Conservation (phyloP, 2,329 filamentous ascomycete species). For the Botrytis aclada region DNA sequence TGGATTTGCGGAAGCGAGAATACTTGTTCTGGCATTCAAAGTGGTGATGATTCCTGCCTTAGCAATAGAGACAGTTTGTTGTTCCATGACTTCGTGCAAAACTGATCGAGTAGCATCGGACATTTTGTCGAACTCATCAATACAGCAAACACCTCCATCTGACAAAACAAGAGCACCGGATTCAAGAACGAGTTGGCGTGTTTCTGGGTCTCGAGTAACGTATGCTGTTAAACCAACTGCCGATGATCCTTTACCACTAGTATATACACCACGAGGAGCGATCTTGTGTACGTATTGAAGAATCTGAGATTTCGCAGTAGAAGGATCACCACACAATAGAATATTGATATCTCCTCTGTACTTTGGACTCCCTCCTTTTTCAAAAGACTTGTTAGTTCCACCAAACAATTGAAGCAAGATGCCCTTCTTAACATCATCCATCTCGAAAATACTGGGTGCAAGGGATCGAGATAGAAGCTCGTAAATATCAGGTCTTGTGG, state of each 20-base stretch:
- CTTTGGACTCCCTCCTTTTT: constrained; percentile 91
- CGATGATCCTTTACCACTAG: constrained; percentile 72
- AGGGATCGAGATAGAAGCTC: constrained; percentile 87
- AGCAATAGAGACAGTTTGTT: constrained; percentile 74
- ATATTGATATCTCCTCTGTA: constrained; percentile 98
- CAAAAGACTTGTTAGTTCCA: constrained; percentile 95
- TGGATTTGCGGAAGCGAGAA: constrained; percentile 94
- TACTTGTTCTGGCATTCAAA: constrained; percentile 90
- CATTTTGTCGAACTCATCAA: constrained; percentile 81
- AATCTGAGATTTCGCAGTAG: constrained; percentile 92
- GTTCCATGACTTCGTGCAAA: constrained; percentile 78
- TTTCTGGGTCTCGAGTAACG: constrained; percentile 71
- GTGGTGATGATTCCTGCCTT: constrained; percentile 82
- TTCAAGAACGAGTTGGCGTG: constrained; percentile 69
- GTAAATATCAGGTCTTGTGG: constrained; percentile 81
- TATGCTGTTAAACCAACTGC: constrained; percentile 77
- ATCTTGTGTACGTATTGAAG: constrained; percentile 97
- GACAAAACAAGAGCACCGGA: constrained; percentile 71
- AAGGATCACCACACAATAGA: constrained; percentile 93
- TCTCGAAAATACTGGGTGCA: constrained; percentile 93
- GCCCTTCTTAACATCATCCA: constrained; percentile 98
- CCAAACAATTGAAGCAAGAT: constrained; percentile 95
- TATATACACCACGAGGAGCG: constrained; percentile 81
- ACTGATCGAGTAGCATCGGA: constrained; percentile 71
- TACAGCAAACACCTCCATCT: constrained; percentile 74